Evolutionary conservation across 495 filamentous ascomycete species (phyloP), one percentile per base, ranked within the genome.

Genomic region (Beverwykella pulmonaria): DNA sequence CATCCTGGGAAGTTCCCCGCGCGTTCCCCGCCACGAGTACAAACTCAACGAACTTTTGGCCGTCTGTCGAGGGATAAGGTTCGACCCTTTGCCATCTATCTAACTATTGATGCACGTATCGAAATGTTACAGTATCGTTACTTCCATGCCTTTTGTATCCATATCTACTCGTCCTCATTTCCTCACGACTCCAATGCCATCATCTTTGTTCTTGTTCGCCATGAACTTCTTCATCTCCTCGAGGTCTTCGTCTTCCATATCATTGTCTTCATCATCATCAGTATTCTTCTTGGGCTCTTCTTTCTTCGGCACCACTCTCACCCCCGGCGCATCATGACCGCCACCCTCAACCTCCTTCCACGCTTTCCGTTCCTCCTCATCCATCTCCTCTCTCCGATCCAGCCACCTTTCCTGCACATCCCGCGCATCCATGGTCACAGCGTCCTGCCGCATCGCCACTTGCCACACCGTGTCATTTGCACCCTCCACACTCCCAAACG

Each of bases 371-470:
- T 98, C 94, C 60, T 83, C 72, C 56, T 90, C 90, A 77, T 98
- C 94, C 74, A 90, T 92, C 67, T 86, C 90, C 14, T 96, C 94
- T 73, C 91, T 93, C 32, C 86, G 79, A 77, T 97, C 92, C 10
- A 98, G 73, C 94, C 94, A 98, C 71, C 94, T 80, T 78, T 98
- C 94, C 76, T 98, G 92, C 67, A 97, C 86, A 77, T 98, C 94
- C 50, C 84, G 79, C 2, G 90, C 84, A 74, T 94, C 91, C 85
- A 93, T 87, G 62, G 85, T 81, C 17, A 88, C 87, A 61, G 87
- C 79, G 27, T 92, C 92, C 65, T 97, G 92, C 22, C 93, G 86
- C 83, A 97, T 93, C 1, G 94, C 92, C 48, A 97, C 85, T 73
- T 94, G 89, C 94, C 94, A 98, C 19, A 98, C 83, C 26, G 86